phyloP scores from a whole-genome alignment of 2,329 filamentous ascomycete genomes.

The Xylariaceae sp. region DNA sequence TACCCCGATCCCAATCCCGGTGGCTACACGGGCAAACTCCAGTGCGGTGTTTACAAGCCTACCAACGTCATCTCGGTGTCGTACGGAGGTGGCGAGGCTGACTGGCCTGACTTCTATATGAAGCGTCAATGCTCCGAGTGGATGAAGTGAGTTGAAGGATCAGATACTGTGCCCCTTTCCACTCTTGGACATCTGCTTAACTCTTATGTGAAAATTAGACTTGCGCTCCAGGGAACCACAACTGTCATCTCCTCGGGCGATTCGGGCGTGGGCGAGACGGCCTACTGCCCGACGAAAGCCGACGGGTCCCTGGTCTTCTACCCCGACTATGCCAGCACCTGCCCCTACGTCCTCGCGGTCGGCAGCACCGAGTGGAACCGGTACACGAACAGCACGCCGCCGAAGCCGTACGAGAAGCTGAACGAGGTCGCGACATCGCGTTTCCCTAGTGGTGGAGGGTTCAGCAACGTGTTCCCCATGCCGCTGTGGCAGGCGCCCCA shows the following conservation, averaged over 20 bases:
- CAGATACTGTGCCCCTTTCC: not conserved
- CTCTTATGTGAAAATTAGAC: too few species aligned
- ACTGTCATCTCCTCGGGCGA: slow-evolving; percentile 18
- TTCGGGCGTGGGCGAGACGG: slow-evolving; percentile 28
- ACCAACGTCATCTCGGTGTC: slow-evolving; percentile 20
- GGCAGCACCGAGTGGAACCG: slow-evolving; percentile 29
- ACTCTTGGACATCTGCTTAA: not conserved
- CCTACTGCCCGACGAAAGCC: slow-evolving; percentile 25
- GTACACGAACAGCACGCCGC: slow-evolving; percentile 12
- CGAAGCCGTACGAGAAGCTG: slow-evolving; percentile 17
- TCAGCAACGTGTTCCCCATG: slow-evolving; percentile 38
- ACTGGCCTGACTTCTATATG: slow-evolving; percentile 17
- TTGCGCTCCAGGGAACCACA: slow-evolving; percentile 18
- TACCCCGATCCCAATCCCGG: slow-evolving; percentile 18
- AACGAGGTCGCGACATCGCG: slow-evolving; percentile 20
- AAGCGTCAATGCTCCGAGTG: slow-evolving; percentile 19
- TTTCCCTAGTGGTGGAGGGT: slow-evolving; percentile 36
- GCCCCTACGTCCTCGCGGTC: slow-evolving; percentile 44
- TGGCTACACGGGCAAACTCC: slow-evolving; percentile 17
- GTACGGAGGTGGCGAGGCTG: slow-evolving; percentile 16
- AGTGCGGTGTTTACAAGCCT: slow-evolving; percentile 19
- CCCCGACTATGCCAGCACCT: slow-evolving; percentile 40
- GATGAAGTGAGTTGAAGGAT: slow-evolving; percentile 14
- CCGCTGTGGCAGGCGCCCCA: slow-evolving; percentile 36
- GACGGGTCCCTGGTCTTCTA: slow-evolving; percentile 19